Evolutionary conservation across 2,329 filamentous ascomycete genomes (phyloP).

Genomic region (Phyllosticta citriasiana): DNA sequence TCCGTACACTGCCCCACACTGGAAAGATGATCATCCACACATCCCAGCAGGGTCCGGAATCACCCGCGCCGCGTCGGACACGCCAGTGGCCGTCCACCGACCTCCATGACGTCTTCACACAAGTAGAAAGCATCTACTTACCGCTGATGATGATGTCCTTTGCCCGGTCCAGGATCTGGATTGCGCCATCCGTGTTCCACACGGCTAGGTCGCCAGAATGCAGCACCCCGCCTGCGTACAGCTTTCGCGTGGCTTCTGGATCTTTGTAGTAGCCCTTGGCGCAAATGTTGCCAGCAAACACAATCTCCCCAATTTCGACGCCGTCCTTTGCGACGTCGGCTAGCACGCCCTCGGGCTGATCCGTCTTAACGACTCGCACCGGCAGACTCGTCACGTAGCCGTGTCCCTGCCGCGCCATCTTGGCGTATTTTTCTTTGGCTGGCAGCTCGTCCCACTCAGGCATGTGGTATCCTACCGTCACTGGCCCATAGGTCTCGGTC

Average conservation of each 20-base stretch:
- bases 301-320: conserved; percentile 70
- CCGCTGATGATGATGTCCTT: conserved; percentile 98
- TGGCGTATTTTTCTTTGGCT: conserved; percentile 66
- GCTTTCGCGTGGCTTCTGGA: conserved; percentile 68
- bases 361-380: conserved; percentile 70
- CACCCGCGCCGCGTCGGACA: background rate
- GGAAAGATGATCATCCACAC: background rate
- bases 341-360: conserved; percentile 41
- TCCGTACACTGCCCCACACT: background rate
- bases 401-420: conserved; percentile 91
- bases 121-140: conserved; percentile 32
- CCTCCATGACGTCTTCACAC: background rate
- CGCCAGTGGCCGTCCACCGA: background rate
- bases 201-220: conserved; percentile 92
- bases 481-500: conserved; percentile 86
- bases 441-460: conserved; percentile 73
- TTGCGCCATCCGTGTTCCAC: conserved; percentile 80
- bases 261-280: conserved; percentile 90
- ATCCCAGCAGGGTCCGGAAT: background rate
- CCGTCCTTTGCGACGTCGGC: conserved; percentile 60
- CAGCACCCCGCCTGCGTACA: conserved; percentile 77
- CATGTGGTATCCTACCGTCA: conserved; percentile 86
- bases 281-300: conserved; percentile 87
- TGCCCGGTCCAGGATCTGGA: conserved; percentile 84
- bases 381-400: conserved; percentile 79